Percentiles rank a stretch among this genome's conserved stretches.
phyloP scores from a whole-genome alignment of 257 asterid species.

The Scutellaria galericulata region DNA sequence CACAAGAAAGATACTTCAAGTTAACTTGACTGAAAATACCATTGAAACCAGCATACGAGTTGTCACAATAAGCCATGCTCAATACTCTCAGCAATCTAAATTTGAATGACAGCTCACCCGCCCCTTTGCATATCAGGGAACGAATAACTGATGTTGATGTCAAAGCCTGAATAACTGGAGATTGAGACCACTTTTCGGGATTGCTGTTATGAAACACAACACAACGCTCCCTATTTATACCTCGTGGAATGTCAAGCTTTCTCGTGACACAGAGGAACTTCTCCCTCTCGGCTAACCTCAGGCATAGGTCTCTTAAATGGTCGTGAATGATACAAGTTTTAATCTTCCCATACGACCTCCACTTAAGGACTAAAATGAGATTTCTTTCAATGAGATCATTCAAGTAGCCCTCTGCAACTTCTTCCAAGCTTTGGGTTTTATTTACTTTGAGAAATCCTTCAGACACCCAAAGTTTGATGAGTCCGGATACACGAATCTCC shows the following conservation, averaged over 20 bases:
- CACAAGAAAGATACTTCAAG: neutral
- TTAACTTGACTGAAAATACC: neutral
- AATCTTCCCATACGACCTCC: neutral
- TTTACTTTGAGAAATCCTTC: too few relatives aligned
- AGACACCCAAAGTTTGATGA: too few relatives aligned
- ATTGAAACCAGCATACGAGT: too few relatives aligned
- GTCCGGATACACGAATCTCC: too few relatives aligned
- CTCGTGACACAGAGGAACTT: neutral
- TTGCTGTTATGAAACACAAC: neutral
- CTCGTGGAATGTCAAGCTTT: neutral
- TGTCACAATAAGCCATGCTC: neutral
- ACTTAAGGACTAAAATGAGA: neutral
- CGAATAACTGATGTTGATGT: neutral
- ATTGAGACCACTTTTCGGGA: neutral
- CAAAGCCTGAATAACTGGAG: neutral
- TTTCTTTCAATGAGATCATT: neutral
- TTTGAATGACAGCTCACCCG: neutral
- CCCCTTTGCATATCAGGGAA: neutral
- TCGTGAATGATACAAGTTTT: neutral
- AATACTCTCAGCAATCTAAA: neutral
- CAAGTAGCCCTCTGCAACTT: neutral
- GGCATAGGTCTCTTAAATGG: neutral
- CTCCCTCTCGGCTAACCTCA: neutral
- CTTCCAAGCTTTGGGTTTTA: too few relatives aligned
- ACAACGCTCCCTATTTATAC: neutral